These are phyloP conservation scores for Coleophoma cylindrospora DNA, from an alignment of 2,329 filamentous ascomycete genomes.

Conservation along the genomic window DNA sequence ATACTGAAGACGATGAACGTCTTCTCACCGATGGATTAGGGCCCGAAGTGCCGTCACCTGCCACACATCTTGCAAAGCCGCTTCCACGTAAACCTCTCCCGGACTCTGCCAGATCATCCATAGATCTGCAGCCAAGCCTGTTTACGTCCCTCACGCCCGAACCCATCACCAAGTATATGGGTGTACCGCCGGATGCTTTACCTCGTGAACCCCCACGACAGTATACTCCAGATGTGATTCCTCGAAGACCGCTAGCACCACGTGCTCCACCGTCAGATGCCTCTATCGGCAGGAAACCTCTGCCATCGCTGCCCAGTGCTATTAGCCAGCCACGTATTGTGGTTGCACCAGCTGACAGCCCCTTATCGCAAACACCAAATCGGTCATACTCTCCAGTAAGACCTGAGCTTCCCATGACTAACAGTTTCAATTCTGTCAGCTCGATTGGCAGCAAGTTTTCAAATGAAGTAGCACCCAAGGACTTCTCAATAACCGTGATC, in stretches of 20 bases:
- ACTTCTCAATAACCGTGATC: conserved; percentile 47
- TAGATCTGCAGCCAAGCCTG: conserved; percentile 8
- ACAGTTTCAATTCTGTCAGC: conserved; percentile 1
- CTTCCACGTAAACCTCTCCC: conserved; percentile 26
- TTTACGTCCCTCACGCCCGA: neutral
- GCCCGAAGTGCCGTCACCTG: conserved; percentile 4
- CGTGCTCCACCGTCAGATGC: conserved; percentile 10
- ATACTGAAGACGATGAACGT: conserved; percentile 52
- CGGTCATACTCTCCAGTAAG: neutral
- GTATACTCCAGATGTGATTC: neutral
- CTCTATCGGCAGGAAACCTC: conserved; percentile 9
- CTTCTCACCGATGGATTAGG: conserved; percentile 26
- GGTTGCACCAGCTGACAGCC: conserved; percentile 2
- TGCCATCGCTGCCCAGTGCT: conserved; percentile 5
- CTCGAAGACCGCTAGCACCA: conserved; percentile 12
- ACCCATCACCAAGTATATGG: neutral
- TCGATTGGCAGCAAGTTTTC: neutral
- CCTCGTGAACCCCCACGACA: neutral
- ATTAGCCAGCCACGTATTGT: neutral
- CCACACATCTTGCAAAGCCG: conserved; percentile 10
- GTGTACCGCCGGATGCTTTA: neutral
- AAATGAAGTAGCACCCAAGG: neutral
- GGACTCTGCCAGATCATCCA: conserved; percentile 17
- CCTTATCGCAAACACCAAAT: neutral
- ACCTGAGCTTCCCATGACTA: neutral